Conservation (phyloP, 371 early-diverging fungal species). For the Apophysomyces ossiformis region DNA sequence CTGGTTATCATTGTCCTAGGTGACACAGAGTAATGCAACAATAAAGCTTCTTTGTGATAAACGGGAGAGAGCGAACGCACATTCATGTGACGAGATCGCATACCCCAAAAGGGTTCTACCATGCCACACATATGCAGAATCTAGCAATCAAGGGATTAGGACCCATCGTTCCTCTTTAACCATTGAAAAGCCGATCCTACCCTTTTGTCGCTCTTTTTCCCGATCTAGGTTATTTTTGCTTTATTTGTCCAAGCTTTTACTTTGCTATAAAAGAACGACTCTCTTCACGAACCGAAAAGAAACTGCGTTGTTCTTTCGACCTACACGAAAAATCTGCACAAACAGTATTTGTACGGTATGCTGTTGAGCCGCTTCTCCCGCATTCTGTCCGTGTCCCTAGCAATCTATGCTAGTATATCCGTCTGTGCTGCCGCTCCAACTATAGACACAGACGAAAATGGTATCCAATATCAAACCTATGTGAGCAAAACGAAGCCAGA, state of each 20-base stretch:
- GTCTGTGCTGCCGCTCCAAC: not conserved
- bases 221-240: constrained; percentile 8
- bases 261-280: not conserved
- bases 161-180: not conserved
- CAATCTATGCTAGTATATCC: not conserved
- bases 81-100: not conserved
- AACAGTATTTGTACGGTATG: not conserved
- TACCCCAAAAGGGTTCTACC: not conserved
- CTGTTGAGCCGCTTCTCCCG: not conserved
- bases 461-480: constrained; percentile 12
- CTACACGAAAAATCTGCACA: too few relatives aligned
- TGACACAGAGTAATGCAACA: not conserved
- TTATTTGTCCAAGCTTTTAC: not conserved
- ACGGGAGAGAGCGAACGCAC: not conserved
- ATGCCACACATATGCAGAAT: not conserved
- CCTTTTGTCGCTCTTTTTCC: not conserved
- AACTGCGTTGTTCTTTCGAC: too few relatives aligned
- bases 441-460: not conserved
- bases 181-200: not conserved
- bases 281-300: too few relatives aligned
- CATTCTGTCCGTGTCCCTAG: not conserved
- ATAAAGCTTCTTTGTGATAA: not conserved
- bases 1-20: not conserved
- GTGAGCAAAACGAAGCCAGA: not conserved
- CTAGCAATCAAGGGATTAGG: not conserved